phyloP scores from a whole-genome alignment of 345 rosid genomes.

The Boechera stricta region DNA sequence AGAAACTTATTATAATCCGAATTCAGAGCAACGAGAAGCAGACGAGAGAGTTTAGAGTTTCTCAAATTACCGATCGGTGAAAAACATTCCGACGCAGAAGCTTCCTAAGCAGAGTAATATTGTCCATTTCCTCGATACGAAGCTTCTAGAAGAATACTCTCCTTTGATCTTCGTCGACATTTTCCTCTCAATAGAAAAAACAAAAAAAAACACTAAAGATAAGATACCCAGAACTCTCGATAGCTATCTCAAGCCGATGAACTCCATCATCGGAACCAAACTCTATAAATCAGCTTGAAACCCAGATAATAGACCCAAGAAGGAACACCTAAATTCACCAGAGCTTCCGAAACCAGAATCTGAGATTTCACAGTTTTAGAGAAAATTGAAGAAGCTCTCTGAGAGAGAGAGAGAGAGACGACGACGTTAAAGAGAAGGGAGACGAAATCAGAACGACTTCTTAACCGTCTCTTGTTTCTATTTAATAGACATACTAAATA shows the following conservation, averaged over 20 bases:
- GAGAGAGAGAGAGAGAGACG: conserved; percentile 1
- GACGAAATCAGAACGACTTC: conserved; percentile 49
- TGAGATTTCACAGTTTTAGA: neutral
- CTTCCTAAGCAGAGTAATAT: conserved; percentile 71
- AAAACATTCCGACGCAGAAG: conserved; percentile 91
- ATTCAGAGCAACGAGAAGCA: too few species aligned
- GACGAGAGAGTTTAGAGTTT: too few species aligned
- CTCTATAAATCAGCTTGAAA: conserved; percentile 15
- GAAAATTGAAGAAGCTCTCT: conserved; percentile 4
- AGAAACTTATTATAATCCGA: too few species aligned
- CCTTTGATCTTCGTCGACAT: conserved; percentile 80
- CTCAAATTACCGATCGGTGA: conserved; percentile 56
- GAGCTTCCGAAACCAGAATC: conserved; percentile 18
- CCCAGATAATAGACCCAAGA: conserved; percentile 2
- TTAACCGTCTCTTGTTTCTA: conserved; percentile 34
- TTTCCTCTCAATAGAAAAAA: neutral
- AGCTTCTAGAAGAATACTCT: conserved; percentile 59
- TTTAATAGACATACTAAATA: conserved; percentile 8
- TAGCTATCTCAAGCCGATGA: conserved; percentile 9
- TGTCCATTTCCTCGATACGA: conserved; percentile 71
- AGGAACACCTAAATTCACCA: conserved; percentile 8
- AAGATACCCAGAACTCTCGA: neutral
- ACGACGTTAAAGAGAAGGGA: conserved; percentile 41
- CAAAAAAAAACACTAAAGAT: neutral
- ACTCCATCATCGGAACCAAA: conserved; percentile 27